Percentiles rank a stretch among this genome's conserved stretches.
These are phyloP conservation scores for Magnolia officinalis DNA, from an alignment of 164 flowering plant species.

Conservation along the genomic window DNA sequence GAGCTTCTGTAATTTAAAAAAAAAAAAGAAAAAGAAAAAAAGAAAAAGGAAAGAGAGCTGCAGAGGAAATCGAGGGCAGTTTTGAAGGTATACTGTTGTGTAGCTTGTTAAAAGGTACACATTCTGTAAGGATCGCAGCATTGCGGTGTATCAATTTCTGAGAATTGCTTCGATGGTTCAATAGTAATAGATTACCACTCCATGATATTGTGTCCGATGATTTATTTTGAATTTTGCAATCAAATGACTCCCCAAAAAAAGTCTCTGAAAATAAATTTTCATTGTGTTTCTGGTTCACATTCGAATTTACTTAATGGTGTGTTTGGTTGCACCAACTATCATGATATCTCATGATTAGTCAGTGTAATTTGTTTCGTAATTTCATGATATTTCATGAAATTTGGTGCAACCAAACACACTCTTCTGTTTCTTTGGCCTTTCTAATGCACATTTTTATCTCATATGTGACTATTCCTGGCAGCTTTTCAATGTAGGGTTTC, in stretches of 20 bases:
- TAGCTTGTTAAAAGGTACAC: conserved; percentile 35
- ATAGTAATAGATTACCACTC: conserved; percentile 22
- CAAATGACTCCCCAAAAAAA: conserved; percentile 6
- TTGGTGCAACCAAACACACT: no score
- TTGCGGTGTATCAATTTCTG: conserved; percentile 27
- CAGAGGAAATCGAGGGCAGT: conserved; percentile 50
- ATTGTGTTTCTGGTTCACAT: background rate
- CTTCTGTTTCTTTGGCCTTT: no score
- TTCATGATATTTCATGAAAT: no score
- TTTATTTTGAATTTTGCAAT: background rate
- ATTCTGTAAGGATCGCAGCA: conserved; percentile 21
- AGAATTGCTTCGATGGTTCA: conserved; percentile 21
- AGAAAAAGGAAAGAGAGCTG: background rate
- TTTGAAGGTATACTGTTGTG: conserved; percentile 76
- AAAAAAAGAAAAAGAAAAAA: conserved; percentile 3
- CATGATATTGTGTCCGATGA: conserved; percentile 3
- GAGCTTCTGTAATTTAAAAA: conserved; percentile 55
- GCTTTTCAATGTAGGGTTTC: no score
- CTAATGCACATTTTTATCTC: no score
- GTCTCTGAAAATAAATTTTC: background rate
- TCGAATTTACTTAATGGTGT: no score
- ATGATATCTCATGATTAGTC: no score
- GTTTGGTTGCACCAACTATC: no score
- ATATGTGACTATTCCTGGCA: no score
- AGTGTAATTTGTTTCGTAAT: no score